Percentiles rank a stretch among this genome's conserved stretches.
Conservation (phyloP, 345 rosid species). For the Salix dunnii region DNA sequence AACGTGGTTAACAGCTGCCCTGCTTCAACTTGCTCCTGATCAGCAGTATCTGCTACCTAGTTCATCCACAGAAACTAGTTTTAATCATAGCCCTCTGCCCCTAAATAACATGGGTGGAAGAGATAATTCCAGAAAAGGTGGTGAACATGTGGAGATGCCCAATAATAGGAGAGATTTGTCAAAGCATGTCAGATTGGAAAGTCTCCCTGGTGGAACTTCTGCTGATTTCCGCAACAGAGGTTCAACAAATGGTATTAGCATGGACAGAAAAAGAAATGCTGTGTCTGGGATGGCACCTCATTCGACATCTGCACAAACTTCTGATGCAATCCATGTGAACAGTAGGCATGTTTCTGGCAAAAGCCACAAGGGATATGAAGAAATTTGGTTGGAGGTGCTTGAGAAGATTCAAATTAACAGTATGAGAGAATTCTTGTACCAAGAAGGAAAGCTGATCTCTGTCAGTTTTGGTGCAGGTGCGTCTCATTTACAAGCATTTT, state of each 20-base stretch:
- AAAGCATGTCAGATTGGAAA: conserved; percentile 34
- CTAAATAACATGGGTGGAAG: conserved; percentile 34
- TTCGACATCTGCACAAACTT: conserved; percentile 22
- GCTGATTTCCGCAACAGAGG: conserved; percentile 19
- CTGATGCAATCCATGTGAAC: conserved; percentile 17
- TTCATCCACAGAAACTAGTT: conserved; percentile 65
- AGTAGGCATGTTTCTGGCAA: conserved; percentile 34
- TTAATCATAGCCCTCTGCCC: conserved; percentile 49
- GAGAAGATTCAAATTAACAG: conserved; percentile 48
- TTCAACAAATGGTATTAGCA: conserved; percentile 19
- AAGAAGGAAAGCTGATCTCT: conserved; percentile 78
- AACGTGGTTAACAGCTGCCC: conserved; percentile 96
- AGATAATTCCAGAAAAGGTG: conserved; percentile 34
- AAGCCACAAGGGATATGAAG: conserved; percentile 50
- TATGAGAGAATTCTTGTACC: conserved; percentile 63
- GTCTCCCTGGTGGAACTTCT: conserved; percentile 32
- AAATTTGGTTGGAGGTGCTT: conserved; percentile 83
- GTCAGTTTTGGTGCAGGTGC: conserved; percentile 89
- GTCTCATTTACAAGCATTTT: conserved; percentile 1
- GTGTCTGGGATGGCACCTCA: conserved; percentile 37
- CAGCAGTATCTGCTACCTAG: conserved; percentile 66
- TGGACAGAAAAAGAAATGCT: conserved; percentile 41
- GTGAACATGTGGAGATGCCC: conserved; percentile 30
- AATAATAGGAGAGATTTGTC: conserved; percentile 34
- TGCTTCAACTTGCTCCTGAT: conserved; percentile 98